Evolutionary conservation across 2,329 filamentous ascomycete genomes (phyloP).

Genomic region (Fusarium mundagurra): DNA sequence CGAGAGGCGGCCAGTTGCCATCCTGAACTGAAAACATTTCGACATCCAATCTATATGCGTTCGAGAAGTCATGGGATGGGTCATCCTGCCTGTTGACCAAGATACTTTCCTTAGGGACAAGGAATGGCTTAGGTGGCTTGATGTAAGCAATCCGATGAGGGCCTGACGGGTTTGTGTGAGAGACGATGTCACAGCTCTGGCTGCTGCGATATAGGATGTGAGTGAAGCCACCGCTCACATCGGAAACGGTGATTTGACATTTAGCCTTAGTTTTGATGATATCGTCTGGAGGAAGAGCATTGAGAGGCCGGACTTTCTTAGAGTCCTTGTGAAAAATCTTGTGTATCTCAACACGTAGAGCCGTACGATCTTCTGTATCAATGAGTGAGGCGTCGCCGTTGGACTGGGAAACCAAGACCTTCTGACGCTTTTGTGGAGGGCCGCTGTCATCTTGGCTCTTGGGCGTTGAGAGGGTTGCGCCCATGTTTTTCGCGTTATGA

Average conservation of each 20-base stretch:
- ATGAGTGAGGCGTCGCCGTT: constrained; percentile 44
- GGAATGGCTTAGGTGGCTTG: constrained; percentile 60
- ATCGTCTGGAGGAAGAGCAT: constrained; percentile 43
- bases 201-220: constrained; percentile 63
- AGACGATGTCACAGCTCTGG: constrained; percentile 62
- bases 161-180: constrained; percentile 59
- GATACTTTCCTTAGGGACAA: constrained; percentile 62
- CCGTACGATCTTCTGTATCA: constrained; percentile 49
- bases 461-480: constrained; percentile 41
- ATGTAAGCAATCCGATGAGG: constrained; percentile 59
- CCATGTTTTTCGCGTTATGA: constrained; percentile 59
- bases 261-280: constrained; percentile 48
- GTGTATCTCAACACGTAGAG: constrained; percentile 63
- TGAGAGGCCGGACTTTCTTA: constrained; percentile 48
- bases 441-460: constrained; percentile 49
- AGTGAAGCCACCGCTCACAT: constrained; percentile 48
- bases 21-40: constrained; percentile 63
- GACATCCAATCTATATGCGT: constrained; percentile 60
- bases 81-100: constrained; percentile 60
- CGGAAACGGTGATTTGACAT: constrained; percentile 52
- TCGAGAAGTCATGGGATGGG: constrained; percentile 57
- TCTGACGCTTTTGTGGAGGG: constrained; percentile 61
- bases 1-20: constrained; percentile 62
- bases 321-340: constrained; percentile 62
- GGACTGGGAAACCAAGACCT: constrained; percentile 54